phyloP scores from a whole-genome alignment of 2,329 filamentous ascomycete species.

The Bimuria novae-zelandiae region DNA sequence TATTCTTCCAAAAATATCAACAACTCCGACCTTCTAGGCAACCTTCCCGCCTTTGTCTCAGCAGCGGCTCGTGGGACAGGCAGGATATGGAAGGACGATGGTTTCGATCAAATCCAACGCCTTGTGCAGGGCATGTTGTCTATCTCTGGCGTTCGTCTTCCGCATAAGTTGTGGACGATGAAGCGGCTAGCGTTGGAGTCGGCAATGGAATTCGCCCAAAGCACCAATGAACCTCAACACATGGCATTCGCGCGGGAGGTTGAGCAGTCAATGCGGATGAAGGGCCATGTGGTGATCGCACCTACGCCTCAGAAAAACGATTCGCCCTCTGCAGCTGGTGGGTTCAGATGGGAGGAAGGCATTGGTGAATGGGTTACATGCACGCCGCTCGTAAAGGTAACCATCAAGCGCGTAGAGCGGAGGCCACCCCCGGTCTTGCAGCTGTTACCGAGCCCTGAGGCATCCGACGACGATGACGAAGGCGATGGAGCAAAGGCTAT shows the following conservation, averaged over 20 bases:
- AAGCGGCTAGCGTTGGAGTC: constrained; percentile 45
- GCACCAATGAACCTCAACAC: constrained; percentile 31
- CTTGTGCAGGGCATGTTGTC: constrained; percentile 36
- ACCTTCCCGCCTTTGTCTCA: constrained; percentile 36
- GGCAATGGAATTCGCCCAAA: constrained; percentile 43
- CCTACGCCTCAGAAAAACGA: constrained; percentile 36
- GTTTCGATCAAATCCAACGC: constrained; percentile 40
- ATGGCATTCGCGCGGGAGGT: constrained; percentile 35
- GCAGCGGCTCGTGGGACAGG: constrained; percentile 42
- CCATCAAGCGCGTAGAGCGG: constrained; percentile 16
- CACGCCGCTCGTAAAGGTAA: constrained; percentile 43
- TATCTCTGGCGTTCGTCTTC: constrained; percentile 24
- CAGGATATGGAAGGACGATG: constrained; percentile 39
- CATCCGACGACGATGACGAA: constrained; percentile 27
- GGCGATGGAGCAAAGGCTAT: constrained; percentile 3
- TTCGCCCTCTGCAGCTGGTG: constrained; percentile 30
- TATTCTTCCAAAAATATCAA: constrained; percentile 30
- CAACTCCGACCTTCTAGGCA: constrained; percentile 25
- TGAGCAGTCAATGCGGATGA: constrained; percentile 37
- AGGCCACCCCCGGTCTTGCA: constrained; percentile 27
- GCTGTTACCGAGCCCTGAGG: constrained; percentile 33
- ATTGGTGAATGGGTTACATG: constrained; percentile 53
- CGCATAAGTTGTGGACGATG: constrained; percentile 42
- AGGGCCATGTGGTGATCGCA: constrained; percentile 31
- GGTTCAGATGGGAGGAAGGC: constrained; percentile 51